Base-by-base conservation (phyloP, 331 rosid genomes). In the Rosa hybrid region DNA sequence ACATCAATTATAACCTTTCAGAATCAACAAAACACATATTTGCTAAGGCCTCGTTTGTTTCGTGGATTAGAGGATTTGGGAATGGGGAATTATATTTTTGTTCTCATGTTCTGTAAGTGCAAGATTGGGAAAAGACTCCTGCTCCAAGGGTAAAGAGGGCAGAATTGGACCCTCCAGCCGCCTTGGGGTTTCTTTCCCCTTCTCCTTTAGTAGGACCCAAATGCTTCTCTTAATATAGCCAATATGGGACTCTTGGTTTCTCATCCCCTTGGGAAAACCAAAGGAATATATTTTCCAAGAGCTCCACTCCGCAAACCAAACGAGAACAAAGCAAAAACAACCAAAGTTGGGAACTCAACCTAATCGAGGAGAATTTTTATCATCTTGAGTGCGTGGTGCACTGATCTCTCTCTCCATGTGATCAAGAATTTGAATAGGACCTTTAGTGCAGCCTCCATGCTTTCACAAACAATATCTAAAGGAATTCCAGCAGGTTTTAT, bases 401-500 rank as follows among this genome's bases (percentile, higher is more conserved):
- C 76, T 86, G 76, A 95, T 91, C 87, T 91, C 99, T 59, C 63
- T 85, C 86, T 91, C 94, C 97, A 95, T 95, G 71, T 82, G 93
- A 82, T 89, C 97, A 88, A 95, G 91, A 76, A 95, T 95, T 75
- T 93, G 98, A 82, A 84, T 71, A 69, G 96, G 99, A 78, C 96
- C 99, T 86, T 87, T 93, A 21, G 89, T 54, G 99, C 98, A 90
- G 89, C 94, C 83, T 91, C 97, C 73, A 95, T 82, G 85, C 87
- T 85, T 83, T 93, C 97, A 71, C 98, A 93, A 80, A 95, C 78
- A 81, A 95, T 95, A 83, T 93, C 98, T 75, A 91, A 84, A 62
- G 98, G 98, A 85, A 95, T 91, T 82, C 99, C 99, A 70, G 99
- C 98, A 46, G 99, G 99, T 84, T 95, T 95, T 67, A 95, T 93